A percentile compares a stretch with the other conserved stretches of the same genome.
These are phyloP conservation scores for Ophiostoma sp. DNA, from an alignment of 2,329 filamentous ascomycete genomes.

Conservation along the genomic window DNA sequence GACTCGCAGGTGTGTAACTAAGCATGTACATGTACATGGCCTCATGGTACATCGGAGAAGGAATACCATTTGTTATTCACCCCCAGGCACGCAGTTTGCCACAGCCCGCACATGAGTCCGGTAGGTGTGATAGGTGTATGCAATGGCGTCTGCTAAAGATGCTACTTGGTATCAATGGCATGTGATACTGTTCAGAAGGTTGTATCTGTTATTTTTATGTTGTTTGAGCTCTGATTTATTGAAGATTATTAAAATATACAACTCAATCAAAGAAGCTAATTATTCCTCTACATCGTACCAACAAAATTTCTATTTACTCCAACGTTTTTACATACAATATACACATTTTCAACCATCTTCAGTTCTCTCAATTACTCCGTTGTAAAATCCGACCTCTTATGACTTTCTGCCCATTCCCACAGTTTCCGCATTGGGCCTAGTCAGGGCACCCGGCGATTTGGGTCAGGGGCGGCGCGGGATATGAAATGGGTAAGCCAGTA, in stretches of 20 bases:
- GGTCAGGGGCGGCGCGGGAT: conserved; percentile 5
- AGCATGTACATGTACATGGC: too few relatives aligned
- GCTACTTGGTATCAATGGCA: too few relatives aligned
- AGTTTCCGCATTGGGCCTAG: background rate
- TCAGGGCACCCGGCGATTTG: background rate
- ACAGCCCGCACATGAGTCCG: background rate
- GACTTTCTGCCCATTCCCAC: background rate
- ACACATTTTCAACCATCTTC: background rate
- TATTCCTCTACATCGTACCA: background rate
- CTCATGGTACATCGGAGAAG: too few relatives aligned
- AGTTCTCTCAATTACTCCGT: background rate
- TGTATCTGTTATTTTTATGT: too few relatives aligned
- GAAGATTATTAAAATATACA: too few relatives aligned
- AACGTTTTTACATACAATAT: background rate
- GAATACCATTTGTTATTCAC: too few relatives aligned
- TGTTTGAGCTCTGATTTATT: too few relatives aligned
- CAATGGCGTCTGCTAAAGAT: too few relatives aligned
- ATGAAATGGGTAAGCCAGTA: conserved; percentile 4
- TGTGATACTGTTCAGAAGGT: too few relatives aligned
- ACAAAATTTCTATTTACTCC: background rate
- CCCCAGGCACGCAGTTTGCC: background rate
- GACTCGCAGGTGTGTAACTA: background rate
- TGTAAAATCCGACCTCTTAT: background rate
- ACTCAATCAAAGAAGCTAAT: too few relatives aligned
- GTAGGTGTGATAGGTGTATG: background rate